phyloP scores from a whole-genome alignment of 2,329 filamentous ascomycete species.

The Lasiodiplodia citricola region DNA sequence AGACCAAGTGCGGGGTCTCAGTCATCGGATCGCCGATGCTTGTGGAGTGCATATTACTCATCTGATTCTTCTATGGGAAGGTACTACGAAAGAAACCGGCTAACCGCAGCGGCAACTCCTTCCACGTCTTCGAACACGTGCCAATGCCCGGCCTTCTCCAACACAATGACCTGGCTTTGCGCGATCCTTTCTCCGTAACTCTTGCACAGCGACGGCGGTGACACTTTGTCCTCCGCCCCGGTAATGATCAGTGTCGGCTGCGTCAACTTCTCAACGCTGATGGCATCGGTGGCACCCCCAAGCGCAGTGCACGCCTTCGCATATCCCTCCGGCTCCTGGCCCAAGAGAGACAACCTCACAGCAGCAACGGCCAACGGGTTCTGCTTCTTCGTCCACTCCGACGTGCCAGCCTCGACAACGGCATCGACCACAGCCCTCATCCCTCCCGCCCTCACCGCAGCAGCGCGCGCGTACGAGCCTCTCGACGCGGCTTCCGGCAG shows the following conservation, averaged over 20 bases:
- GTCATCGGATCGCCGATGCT: too few relatives aligned
- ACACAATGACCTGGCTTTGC: not conserved
- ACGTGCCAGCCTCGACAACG: slow-evolving; percentile 49
- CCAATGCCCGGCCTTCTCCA: slow-evolving; percentile 53
- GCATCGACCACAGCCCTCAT: slow-evolving; percentile 41
- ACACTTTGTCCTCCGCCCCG: slow-evolving; percentile 47
- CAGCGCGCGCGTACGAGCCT: slow-evolving; percentile 50
- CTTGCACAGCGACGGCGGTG: slow-evolving; percentile 42
- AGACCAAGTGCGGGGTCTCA: not conserved
- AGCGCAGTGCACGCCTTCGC: slow-evolving; percentile 60
- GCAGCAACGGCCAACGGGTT: slow-evolving; percentile 52
- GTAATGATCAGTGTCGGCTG: slow-evolving; percentile 51
- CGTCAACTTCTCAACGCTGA: slow-evolving; percentile 33
- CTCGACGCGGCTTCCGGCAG: slow-evolving; percentile 42
- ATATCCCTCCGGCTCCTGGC: slow-evolving; percentile 60
- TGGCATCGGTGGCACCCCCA: slow-evolving; percentile 48
- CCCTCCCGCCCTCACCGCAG: slow-evolving; percentile 34
- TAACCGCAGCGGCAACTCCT: slow-evolving; percentile 41
- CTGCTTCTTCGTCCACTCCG: slow-evolving; percentile 41
- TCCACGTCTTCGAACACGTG: slow-evolving; percentile 55
- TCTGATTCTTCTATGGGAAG: not conserved
- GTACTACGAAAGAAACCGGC: slow-evolving; percentile 25
- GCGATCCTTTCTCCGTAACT: slow-evolving; percentile 40
- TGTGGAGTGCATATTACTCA: not conserved
- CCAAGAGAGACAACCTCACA: slow-evolving; percentile 51